Evolutionary conservation across 2,329 filamentous ascomycete genomes (phyloP), one percentile per base, ranked within the genome.

Genomic region (Fusarium piperis): DNA sequence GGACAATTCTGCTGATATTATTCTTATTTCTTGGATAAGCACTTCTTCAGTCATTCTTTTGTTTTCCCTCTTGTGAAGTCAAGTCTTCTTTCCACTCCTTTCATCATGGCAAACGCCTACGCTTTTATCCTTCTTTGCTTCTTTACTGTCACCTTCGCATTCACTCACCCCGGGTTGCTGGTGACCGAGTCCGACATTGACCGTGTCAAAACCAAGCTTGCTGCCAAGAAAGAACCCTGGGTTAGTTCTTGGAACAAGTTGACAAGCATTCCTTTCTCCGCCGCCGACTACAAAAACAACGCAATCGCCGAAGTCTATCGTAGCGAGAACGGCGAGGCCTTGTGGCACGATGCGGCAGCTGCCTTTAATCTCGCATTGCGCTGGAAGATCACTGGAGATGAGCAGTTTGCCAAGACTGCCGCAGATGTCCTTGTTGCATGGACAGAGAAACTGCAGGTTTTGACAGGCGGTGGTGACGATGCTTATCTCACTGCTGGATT

Each of bases 321-420:
- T 4, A 16, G 46, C 6, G 56, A 44, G 16, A 68, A 68, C 15
- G 66, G 66, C 1, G 63, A 68, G n/a, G 26, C 46, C 6, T 11
- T 68, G 26, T 68, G 66, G 66, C 66, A 66, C 16, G 66, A 68
- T n/a, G 63, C 66, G 6, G 66, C 66, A 2, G 66, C 66, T 16
- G 66, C 66, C 3, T 68, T 68, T 15, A 63, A 68, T 28, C 66
- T 66, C 23, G 55, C n/a, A 3, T 23, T 58, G 26, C 36, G 55
- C 15, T 58, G 55, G 36, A 58, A 44, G 26, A 44, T 44, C 38
- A 32, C 55, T 28, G 55, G 55, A 3, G 38, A 58, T 30, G 55
- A 58, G 5, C 38, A 44, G 10, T 44, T 26, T 23, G 55, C 55
- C n/a, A 28, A 33, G 6, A 33, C 55, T 4, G 55, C 36, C 13